Evolutionary conservation across 139 green algal species (phyloP).

Genomic region (Eudorina sp.): DNA sequence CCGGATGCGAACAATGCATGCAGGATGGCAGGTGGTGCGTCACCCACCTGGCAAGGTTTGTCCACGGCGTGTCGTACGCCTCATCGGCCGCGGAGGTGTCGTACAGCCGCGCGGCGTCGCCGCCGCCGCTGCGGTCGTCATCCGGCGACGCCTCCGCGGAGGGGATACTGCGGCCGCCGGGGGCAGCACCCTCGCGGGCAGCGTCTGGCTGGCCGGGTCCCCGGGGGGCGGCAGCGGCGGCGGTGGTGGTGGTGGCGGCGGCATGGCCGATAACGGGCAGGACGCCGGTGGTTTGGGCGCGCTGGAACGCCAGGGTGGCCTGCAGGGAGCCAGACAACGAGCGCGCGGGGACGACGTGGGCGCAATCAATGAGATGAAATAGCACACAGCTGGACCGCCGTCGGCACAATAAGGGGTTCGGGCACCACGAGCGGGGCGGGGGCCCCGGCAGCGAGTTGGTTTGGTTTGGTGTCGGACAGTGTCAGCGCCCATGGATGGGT

Average conservation of each 20-base stretch:
- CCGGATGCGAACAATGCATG: too few relatives aligned
- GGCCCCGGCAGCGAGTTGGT: too few relatives aligned
- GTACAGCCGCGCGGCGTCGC: not conserved
- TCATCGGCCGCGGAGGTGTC: not conserved
- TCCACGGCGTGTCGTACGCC: constrained; percentile 22
- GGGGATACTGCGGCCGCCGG: not conserved
- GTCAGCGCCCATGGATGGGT: too few relatives aligned
- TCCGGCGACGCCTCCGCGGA: not conserved
- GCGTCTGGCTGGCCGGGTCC: not conserved
- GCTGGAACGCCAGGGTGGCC: not conserved
- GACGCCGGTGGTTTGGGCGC: not conserved
- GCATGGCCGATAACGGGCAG: not conserved
- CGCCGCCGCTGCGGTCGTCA: not conserved
- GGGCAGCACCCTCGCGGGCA: too few relatives aligned
- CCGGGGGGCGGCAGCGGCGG: not conserved
- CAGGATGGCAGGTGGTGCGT: too few relatives aligned
- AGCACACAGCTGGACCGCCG: too few relatives aligned
- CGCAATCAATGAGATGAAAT: not conserved
- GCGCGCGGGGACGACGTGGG: too few relatives aligned
- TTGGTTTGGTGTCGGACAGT: too few relatives aligned
- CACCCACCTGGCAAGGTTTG: not conserved
- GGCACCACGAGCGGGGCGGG: too few relatives aligned
- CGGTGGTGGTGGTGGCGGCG: not conserved
- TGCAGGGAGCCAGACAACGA: not conserved
- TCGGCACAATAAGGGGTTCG: too few relatives aligned